Percentiles rank a stretch among this genome's conserved stretches.
Conservation (phyloP, 306 rosid genomes). For the Gleditsia sinensis region DNA sequence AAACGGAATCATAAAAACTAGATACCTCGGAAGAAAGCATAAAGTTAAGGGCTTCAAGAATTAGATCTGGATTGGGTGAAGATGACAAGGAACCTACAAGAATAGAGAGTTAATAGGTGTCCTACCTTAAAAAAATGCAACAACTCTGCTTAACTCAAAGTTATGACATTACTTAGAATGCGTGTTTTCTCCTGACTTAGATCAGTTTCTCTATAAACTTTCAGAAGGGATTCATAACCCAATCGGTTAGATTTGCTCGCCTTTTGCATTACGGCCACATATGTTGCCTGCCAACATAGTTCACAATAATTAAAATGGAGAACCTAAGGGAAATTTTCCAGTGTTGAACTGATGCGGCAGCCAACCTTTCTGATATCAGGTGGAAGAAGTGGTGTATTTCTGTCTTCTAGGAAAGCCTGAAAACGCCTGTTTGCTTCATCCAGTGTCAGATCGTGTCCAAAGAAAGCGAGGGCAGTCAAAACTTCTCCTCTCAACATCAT, state of each 20-base stretch:
- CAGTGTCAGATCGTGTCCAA: constrained; percentile 75
- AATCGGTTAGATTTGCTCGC: constrained; percentile 57
- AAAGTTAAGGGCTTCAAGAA: constrained; percentile 53
- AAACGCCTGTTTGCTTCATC: constrained; percentile 81
- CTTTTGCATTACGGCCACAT: constrained; percentile 76
- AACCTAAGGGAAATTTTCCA: constrained; percentile 7
- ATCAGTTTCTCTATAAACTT: constrained; percentile 83
- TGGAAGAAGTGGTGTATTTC: constrained; percentile 81
- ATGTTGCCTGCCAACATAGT: constrained; percentile 70
- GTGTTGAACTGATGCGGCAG: constrained; percentile 23
- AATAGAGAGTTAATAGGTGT: constrained; percentile 26
- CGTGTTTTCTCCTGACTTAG: constrained; percentile 91
- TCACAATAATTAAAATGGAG: constrained; percentile 34
- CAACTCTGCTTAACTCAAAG: constrained; percentile 7
- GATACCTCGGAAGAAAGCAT: constrained; percentile 56
- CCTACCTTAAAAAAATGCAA: constrained; percentile 12
- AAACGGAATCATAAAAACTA: constrained; percentile 14
- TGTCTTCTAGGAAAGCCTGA: constrained; percentile 73
- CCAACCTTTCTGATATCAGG: constrained; percentile 89
- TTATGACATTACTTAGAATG: constrained; percentile 61
- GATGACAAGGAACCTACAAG: constrained; percentile 48
- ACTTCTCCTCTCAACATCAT: constrained; percentile 96
- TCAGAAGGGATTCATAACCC: constrained; percentile 76
- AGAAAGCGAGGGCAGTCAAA: constrained; percentile 73
- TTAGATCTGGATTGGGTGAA: constrained; percentile 49